phyloP scores from a whole-genome alignment of 257 asterid genomes.

The Echites panduratus region DNA sequence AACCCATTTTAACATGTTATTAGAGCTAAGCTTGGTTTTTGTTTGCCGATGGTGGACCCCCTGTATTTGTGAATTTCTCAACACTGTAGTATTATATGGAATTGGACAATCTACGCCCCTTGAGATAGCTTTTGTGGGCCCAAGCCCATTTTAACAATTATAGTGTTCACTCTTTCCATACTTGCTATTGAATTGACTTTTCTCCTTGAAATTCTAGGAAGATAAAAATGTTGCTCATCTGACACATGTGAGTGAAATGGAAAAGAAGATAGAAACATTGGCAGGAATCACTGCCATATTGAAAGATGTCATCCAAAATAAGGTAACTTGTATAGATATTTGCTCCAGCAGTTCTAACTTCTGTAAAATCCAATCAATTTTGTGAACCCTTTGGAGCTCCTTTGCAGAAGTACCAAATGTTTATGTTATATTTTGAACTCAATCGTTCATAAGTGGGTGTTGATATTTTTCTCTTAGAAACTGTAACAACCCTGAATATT shows the following conservation, averaged over 20 bases:
- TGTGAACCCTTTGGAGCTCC: background rate
- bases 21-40: too few species aligned
- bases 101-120: too few species aligned
- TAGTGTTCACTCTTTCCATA: background rate
- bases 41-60: too few species aligned
- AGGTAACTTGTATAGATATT: slow-evolving; percentile 43
- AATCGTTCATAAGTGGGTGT: background rate
- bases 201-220: slow-evolving; percentile 45
- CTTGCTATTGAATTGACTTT: slow-evolving; percentile 16
- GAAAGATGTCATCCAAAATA: slow-evolving; percentile 91
- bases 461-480: background rate
- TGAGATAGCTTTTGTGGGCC: too few species aligned
- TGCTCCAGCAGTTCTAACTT: slow-evolving; percentile 5
- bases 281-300: slow-evolving; percentile 78
- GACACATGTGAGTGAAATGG: slow-evolving; percentile 93
- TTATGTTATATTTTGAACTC: background rate
- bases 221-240: slow-evolving; percentile 94
- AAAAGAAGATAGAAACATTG: slow-evolving; percentile 85
- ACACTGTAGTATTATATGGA: too few species aligned
- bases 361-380: background rate
- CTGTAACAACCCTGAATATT: background rate
- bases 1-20: too few species aligned
- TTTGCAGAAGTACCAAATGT: background rate
- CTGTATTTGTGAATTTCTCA: too few species aligned
- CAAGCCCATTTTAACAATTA: too few species aligned